Conservation (phyloP, 225 moss, liverwort and hornwort species). For the Asterella californica region DNA sequence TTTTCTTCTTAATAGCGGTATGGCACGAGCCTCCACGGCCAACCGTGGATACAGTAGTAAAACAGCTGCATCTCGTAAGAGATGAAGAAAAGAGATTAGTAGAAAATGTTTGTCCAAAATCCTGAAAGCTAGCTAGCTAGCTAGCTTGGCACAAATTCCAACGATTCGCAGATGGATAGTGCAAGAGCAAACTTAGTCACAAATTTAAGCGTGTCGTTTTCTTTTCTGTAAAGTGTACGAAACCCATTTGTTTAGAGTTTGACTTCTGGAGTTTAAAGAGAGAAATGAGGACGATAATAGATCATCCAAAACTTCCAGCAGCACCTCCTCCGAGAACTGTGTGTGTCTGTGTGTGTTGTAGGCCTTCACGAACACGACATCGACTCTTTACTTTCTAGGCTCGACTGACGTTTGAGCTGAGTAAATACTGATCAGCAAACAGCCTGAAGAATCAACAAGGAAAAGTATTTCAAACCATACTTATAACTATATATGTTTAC, state of each 20-base stretch:
- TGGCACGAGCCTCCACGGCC: too few species aligned
- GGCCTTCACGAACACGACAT: not conserved
- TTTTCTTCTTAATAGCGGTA: too few species aligned
- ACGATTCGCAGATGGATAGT: not conserved
- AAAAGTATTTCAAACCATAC: too few species aligned
- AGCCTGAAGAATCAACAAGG: too few species aligned
- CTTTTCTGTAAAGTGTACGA: not conserved
- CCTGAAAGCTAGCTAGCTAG: too few species aligned
- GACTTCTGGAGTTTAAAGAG: not conserved
- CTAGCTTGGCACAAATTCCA: not conserved
- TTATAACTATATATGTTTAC: too few species aligned
- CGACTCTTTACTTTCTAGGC: not conserved
- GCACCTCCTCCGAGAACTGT: not conserved
- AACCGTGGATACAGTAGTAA: too few species aligned
- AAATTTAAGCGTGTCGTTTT: not conserved
- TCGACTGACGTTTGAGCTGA: too few species aligned
- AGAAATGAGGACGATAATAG: not conserved
- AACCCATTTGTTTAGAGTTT: not conserved
- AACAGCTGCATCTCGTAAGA: too few species aligned
- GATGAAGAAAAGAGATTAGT: not conserved
- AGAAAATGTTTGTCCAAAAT: not conserved
- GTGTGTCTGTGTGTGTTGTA: too few species aligned
- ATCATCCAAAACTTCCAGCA: not conserved
- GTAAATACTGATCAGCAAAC: too few species aligned
- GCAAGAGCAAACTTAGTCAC: not conserved